Base-by-base conservation (phyloP, 768 basidiomycete genomes). In the Collybia nuda region DNA sequence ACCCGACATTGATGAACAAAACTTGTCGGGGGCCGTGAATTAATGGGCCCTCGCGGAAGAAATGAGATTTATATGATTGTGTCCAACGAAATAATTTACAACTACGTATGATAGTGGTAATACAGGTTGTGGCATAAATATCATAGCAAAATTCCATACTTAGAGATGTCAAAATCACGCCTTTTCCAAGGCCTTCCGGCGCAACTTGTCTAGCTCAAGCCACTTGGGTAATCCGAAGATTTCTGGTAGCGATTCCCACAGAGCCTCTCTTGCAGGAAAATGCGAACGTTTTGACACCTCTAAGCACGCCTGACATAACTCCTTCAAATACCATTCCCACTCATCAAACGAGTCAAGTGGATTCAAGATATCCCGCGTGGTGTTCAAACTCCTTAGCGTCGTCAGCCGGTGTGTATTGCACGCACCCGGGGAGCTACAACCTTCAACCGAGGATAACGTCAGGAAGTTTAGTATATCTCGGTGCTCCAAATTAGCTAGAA, bases 391-490 rank as follows among this genome's bases (percentile, higher is more conserved):
- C 32, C 29, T 38, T 8, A 54, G 42, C 17, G 45, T 26, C 8
- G 40, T 40, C 3, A 54, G 42, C 6, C 48, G 41, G 6, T 28
- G 35, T 35, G 24, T 28, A n/a, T 44, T 12, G 48, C 52, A 54
- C n/a, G 18, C 9, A 18, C 26, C 15, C 12, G 35, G 32, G 35
- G 38, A 37, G 22, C 14, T 40, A 45, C 52, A 48, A 2, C 52
- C 41, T 6, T 38, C 24, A 17, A 38, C 47, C 15, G 39, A 41
- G 5, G 35, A 40, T 4, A 38, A 35, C 6, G 47, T 50, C 18
- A 56, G 43, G 40, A 56, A 52, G 2, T 41, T 47, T n/a, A 48
- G 32, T 7, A 47, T 39, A 28, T 48, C 45, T 26, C 37, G 42
- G 29, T 48, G 44, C 32, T 56, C 47, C 32, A 32, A 41, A 29